A percentile compares a stretch with the other conserved stretches of the same genome.
These are phyloP conservation scores for Aspergillus steynii DNA, from an alignment of 495 filamentous ascomycete species.

Conservation along the genomic window DNA sequence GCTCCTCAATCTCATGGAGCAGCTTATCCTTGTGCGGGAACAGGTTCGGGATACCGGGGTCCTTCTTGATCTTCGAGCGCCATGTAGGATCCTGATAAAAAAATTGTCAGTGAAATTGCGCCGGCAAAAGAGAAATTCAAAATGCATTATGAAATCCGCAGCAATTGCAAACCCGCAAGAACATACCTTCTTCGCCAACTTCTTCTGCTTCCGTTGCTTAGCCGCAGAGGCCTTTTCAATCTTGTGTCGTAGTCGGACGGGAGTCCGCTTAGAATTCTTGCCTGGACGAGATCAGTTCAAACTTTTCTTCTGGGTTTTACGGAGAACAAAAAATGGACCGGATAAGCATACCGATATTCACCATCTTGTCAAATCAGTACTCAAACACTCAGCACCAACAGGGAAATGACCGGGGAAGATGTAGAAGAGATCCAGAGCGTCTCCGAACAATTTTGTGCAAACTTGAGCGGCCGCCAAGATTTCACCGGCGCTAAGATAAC, in stretches of 20 bases:
- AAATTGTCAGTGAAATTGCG: slow-evolving; percentile 8
- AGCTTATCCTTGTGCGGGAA: slow-evolving; percentile 98
- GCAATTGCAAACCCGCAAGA: not conserved
- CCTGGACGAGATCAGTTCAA: slow-evolving; percentile 51
- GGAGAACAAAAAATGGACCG: not conserved
- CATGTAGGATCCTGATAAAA: slow-evolving; percentile 82
- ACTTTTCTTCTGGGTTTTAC: slow-evolving; percentile 5
- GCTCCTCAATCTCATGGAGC: slow-evolving; percentile 90
- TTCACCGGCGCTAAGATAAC: slow-evolving; percentile 46
- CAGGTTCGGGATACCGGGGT: slow-evolving; percentile 93
- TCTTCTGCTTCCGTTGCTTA: slow-evolving; percentile 86
- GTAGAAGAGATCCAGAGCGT: slow-evolving; percentile 7
- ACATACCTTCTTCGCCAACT: slow-evolving; percentile 76
- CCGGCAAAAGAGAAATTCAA: not conserved
- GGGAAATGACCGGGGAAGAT: slow-evolving; percentile 15
- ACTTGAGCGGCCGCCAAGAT: slow-evolving; percentile 25
- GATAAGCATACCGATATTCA: slow-evolving; percentile 48
- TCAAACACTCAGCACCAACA: slow-evolving; percentile 12
- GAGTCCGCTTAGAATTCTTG: slow-evolving; percentile 88
- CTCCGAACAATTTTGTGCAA: slow-evolving; percentile 29
- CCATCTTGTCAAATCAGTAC: slow-evolving; percentile 39
- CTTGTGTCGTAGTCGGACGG: slow-evolving; percentile 88
- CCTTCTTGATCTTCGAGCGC: slow-evolving; percentile 90
- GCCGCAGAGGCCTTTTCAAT: slow-evolving; percentile 91
- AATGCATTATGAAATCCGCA: slow-evolving; percentile 6